A percentile compares a stretch with the other conserved stretches of the same genome.
Evolutionary conservation across 1,139 yeast species (phyloP).

Genomic region (Debaryomycetaceae sp.): DNA sequence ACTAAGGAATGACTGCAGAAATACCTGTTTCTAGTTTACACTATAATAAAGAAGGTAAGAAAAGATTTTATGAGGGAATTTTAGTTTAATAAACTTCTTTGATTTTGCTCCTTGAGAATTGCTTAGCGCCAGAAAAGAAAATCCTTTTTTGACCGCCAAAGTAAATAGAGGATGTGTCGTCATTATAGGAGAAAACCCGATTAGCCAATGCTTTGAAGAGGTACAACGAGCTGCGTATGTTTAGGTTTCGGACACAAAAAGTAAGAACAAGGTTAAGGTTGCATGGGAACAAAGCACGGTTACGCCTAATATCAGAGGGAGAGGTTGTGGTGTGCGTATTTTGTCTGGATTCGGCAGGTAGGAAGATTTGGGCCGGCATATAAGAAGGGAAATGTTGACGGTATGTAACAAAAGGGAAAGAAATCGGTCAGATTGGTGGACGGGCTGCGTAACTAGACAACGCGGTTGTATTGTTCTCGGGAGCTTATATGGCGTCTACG

Average conservation of each 20-base stretch:
- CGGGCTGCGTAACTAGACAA: not conserved
- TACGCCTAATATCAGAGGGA: not conserved
- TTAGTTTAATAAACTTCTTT: conserved; percentile 1
- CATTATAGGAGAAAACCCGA: not conserved
- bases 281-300: not conserved
- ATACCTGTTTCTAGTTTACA: conserved; percentile 7
- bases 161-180: not conserved
- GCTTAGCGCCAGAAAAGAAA: not conserved
- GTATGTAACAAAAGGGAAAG: not conserved
- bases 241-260: not conserved
- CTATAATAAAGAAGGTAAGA: not conserved
- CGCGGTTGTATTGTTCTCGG: not conserved
- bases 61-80: not conserved
- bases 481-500: not conserved
- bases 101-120: not conserved
- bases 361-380: not conserved
- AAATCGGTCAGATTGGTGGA: not conserved
- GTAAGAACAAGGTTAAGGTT: not conserved
- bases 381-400: not conserved
- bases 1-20: conserved; percentile 18
- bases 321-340: not conserved
- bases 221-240: not conserved
- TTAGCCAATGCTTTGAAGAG: not conserved
- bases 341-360: not conserved
- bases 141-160: not conserved